Percentiles rank a stretch among this genome's conserved stretches.
phyloP scores from a whole-genome alignment of 2,329 filamentous ascomycete species.

The Thielaviopsis cerberus region DNA sequence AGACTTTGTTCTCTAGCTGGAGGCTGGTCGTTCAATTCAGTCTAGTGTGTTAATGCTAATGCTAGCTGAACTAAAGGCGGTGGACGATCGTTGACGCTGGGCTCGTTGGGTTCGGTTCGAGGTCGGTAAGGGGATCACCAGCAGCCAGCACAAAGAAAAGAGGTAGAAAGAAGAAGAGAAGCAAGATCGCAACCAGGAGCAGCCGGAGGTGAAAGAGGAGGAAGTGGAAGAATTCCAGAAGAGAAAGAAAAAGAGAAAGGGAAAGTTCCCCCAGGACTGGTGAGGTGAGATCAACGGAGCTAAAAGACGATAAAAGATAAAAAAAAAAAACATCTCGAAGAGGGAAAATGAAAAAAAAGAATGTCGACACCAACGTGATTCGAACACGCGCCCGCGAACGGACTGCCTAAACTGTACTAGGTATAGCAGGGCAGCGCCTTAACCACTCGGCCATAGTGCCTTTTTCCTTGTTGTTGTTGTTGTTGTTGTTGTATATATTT shows the following conservation, averaged over 20 bases:
- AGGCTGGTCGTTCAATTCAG: neutral
- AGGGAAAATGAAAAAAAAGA: neutral
- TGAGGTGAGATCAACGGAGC: neutral
- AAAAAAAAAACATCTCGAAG: too few relatives aligned
- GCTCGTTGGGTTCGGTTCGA: neutral
- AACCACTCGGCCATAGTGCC: conserved; percentile 13
- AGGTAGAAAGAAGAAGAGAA: neutral
- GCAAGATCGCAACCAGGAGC: neutral
- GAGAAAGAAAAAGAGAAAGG: neutral
- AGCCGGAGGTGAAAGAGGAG: neutral
- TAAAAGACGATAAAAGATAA: neutral
- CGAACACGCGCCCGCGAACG: conserved; percentile 12
- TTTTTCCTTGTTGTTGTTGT: neutral
- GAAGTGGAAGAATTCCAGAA: neutral
- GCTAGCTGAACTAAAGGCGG: neutral
- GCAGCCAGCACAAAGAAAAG: neutral
- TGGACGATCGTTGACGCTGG: neutral
- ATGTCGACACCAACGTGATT: conserved; percentile 12
- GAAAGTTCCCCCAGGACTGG: neutral
- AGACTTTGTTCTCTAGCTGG: neutral
- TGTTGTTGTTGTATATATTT: too few relatives aligned
- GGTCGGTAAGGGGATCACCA: neutral
- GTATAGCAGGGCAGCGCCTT: conserved; percentile 11
- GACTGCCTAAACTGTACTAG: conserved; percentile 2
- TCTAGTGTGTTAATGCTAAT: neutral